Base-by-base conservation (phyloP, 768 basidiomycete genomes). In the Hirschioporus abietinus region DNA sequence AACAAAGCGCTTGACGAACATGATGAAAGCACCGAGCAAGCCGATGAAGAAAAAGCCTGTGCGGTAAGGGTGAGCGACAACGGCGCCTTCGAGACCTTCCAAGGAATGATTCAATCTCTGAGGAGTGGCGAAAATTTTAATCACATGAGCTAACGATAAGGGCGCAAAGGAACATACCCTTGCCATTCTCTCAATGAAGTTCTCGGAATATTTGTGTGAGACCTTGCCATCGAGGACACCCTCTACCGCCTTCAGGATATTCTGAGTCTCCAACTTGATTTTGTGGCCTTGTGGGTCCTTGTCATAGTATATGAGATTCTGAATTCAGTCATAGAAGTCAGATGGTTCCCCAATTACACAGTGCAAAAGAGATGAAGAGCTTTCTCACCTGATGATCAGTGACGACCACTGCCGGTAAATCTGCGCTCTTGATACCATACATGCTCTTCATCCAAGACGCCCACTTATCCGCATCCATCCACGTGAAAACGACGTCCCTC, bases 381-480 rank as follows among this genome's bases (percentile, higher is more conserved):
- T 36, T 3, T 77, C 87, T 65, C 68, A 93, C 93, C 73, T 83
- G 79, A 68, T 96, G 94, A 75, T 96, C 91, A 1, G 90, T 84
- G 66, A 97, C 84, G n/a, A 96, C 82, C 25, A 93, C 81, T 12
- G 70, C 71, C 7, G 77, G 76, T 25, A 74, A 74, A 0, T 67
- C 65, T 8, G 63, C 69, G 9, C 69, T 66, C 69, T 76, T 79
- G 70, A 95, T 79, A 30, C 89, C 89, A 78, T 98, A 99, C 88
- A 94, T 94, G 71, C 87, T 88, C 81, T 92, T 94, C 78, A 96
- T 79, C 95, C 95, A 98, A 63, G 84, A 88, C 26, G 77, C 82
- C 95, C 96, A 98, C 76, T 82, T 84, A 26, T 86, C 87, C 1
- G 81, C 85, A 72, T 99, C 93, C 86, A 97, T 95, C 89, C 90